Evolutionary conservation across 2,329 filamentous ascomycete genomes (phyloP).

Genomic region (Ramularia endophylla): DNA sequence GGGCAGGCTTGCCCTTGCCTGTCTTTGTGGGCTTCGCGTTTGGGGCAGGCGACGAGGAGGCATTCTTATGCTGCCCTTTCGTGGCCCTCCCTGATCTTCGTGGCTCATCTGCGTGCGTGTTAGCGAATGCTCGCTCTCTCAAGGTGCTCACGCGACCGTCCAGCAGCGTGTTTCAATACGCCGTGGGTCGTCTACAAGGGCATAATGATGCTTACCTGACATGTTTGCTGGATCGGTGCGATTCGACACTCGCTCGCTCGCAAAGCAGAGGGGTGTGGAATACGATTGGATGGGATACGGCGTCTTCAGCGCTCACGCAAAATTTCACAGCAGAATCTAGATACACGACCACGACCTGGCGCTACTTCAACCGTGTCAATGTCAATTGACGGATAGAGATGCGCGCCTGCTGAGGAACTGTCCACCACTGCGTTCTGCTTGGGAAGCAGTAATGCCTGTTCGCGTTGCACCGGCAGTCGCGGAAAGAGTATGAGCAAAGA

Average conservation of each 20-base stretch:
- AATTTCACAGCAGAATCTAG: conserved; percentile 20
- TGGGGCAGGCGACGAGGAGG: conserved; percentile 52
- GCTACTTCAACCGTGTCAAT: too few relatives aligned
- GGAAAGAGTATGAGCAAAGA: too few relatives aligned
- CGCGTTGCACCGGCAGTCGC: too few relatives aligned
- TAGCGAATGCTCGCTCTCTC: conserved; percentile 7
- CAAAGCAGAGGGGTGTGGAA: conserved; percentile 6
- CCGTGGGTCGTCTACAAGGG: conserved; percentile 4
- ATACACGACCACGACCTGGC: conserved; percentile 4
- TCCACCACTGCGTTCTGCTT: too few relatives aligned
- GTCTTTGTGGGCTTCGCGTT: conserved; percentile 36
- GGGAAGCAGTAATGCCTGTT: too few relatives aligned
- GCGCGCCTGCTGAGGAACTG: too few relatives aligned
- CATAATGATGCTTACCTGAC: conserved; percentile 17
- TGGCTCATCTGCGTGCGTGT: conserved; percentile 60
- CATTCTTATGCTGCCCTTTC: conserved; percentile 92
- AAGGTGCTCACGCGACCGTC: not conserved
- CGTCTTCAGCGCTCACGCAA: conserved; percentile 17
- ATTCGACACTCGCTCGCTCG: conserved; percentile 5
- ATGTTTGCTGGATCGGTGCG: conserved; percentile 11
- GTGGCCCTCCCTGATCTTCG: conserved; percentile 92
- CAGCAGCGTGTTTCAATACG: not conserved
- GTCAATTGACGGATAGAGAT: too few relatives aligned
- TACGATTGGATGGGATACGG: conserved; percentile 10
- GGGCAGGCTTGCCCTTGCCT: conserved; percentile 35